Percentiles rank a stretch among this genome's conserved stretches.
phyloP scores from a whole-genome alignment of 176 grass and related monocot species.

The Microstegium vimineum region DNA sequence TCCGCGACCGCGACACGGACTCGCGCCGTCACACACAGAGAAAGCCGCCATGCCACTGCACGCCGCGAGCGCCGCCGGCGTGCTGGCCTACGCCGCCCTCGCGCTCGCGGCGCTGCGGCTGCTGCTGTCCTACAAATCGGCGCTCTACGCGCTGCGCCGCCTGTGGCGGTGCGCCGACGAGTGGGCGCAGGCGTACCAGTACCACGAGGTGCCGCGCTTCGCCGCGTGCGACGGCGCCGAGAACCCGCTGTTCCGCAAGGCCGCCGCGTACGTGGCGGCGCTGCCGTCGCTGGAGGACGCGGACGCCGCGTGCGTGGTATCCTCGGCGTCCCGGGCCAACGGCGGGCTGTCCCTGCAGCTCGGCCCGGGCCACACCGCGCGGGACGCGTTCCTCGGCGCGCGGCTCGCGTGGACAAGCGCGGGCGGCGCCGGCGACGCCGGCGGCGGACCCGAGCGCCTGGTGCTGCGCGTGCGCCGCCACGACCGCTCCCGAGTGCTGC shows the following conservation, averaged over 20 bases:
- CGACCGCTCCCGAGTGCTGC: constrained; percentile 67
- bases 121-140: constrained; percentile 56
- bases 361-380: constrained; percentile 26
- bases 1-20: not conserved
- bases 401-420: constrained; percentile 32
- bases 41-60: not conserved
- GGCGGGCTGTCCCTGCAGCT: constrained; percentile 39
- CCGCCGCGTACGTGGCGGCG: constrained; percentile 33
- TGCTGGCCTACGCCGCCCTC: constrained; percentile 19
- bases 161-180: constrained; percentile 67
- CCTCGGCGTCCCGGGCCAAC: constrained; percentile 23
- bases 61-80: not conserved
- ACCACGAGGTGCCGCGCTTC: constrained; percentile 59
- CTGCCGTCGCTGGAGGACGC: constrained; percentile 56
- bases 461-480: constrained; percentile 76
- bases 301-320: constrained; percentile 26
- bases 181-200: constrained; percentile 67
- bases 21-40: not conserved
- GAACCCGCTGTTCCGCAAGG: constrained; percentile 57
- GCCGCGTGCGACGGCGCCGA: constrained; percentile 19
- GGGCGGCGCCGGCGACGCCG: not conserved
- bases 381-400: constrained; percentile 44
- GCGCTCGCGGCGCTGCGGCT: constrained; percentile 41
- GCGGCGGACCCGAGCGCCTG: constrained; percentile 23
- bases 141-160: constrained; percentile 30